Evolutionary conservation across 2,329 filamentous ascomycete genomes (phyloP), one percentile per base, ranked within the genome.

Genomic region (Claviceps arundinis): DNA sequence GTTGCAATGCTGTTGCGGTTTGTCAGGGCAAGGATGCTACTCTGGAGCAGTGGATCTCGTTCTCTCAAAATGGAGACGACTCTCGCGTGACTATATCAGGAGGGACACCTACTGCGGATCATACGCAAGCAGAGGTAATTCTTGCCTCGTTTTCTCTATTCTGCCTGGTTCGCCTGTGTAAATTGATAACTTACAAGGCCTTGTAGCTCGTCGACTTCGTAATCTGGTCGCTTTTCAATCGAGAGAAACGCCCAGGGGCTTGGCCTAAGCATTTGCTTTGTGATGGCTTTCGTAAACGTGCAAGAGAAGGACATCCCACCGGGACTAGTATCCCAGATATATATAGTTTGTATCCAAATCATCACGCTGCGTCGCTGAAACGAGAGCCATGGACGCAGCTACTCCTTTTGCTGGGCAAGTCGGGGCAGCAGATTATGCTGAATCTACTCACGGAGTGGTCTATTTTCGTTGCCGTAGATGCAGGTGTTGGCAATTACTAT

Each of bases 181-280:
- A 45, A 4, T 8, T 19, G 14, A 24, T 7, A 5, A 42, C 46
- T 49, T 30, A 50, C 24, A n/a, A 13, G 6, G 5, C 37, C 5
- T 24, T n/a, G 50, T 59, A 89, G 85, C 78, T 91, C 58, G 74
- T 91, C 44, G 84, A 90, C 61, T 89, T 87, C 65, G 77, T 79
- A 30, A 80, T 96, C 43, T 89, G 85, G 80, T 74, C 79, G 9
- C 71, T 95, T 2, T 95, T 95, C 65, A 79, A 77, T 13, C 75
- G 77, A 58, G 68, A 72, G 16, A 69, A 73, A 37, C 63, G 30
- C 68, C 67, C 54, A 65, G 72, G 57, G 9, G 38, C 56, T 48
- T 78, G 76, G 61, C 83, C 85, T 1, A 77, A 79, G 49, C 87
- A 96, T 68, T 61, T 95, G 5, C 76, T 98, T 4, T 90, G 88